A percentile compares a stretch with the other conserved stretches of the same genome.
Conservation (phyloP, 139 green algal species). For the Chlamydomonas applanata region DNA sequence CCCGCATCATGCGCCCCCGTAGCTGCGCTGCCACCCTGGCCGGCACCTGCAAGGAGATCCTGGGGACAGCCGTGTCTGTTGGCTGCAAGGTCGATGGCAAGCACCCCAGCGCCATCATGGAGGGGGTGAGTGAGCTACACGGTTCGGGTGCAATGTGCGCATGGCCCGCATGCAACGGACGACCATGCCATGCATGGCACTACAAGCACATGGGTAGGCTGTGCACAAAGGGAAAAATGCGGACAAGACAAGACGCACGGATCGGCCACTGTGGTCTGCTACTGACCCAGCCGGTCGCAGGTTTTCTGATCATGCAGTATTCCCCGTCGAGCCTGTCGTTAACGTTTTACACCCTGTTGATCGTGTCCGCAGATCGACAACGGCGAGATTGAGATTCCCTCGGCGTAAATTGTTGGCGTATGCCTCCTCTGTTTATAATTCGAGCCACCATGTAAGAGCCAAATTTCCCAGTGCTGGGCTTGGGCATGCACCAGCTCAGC, state of each 20-base stretch:
- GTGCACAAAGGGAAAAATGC: no score
- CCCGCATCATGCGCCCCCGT: constrained; percentile 90
- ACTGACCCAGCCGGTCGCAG: no score
- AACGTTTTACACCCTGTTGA: no score
- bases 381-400: constrained; percentile 9
- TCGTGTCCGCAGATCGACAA: constrained; percentile 10
- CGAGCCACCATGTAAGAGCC: no score
- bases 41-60: constrained; percentile 98
- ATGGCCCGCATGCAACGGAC: neutral
- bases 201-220: no score
- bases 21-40: constrained; percentile 86
- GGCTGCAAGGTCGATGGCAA: constrained; percentile 97
- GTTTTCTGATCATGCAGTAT: no score
- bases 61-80: constrained; percentile 93
- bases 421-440: neutral
- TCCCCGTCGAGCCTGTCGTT: no score
- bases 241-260: no score
- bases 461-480: no score
- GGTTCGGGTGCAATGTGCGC: neutral
- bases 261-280: no score
- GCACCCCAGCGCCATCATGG: constrained; percentile 89
- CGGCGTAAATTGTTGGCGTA: neutral
- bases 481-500: no score
- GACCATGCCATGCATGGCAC: no score
- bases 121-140: constrained; percentile 53